phyloP scores from a whole-genome alignment of 1,284 basidiomycete species.

The Sanghuangporus baumii region DNA sequence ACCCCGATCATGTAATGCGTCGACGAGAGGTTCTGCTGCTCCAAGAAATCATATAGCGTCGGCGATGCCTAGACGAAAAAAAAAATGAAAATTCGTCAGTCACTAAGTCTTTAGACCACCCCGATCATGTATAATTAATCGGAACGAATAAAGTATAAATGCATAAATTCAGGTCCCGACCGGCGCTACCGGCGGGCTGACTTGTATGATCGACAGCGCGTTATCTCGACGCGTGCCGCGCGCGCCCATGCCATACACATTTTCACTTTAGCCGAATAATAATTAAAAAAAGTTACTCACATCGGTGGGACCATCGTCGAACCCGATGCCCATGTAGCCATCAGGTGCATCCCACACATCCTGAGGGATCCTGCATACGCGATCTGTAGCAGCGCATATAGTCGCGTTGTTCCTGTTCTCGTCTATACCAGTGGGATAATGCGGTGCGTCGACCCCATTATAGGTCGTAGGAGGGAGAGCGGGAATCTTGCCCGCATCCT shows the following conservation, averaged over 20 bases:
- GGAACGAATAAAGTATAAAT: not conserved
- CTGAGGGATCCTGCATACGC: slow-evolving; percentile 46
- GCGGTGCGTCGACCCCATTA: slow-evolving; percentile 39
- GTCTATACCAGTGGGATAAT: slow-evolving; percentile 49
- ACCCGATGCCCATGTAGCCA: slow-evolving; percentile 52
- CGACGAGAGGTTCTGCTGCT: slow-evolving; percentile 50
- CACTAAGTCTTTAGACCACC: slow-evolving; percentile 9
- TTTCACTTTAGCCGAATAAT: not conserved
- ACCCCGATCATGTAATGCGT: slow-evolving; percentile 84
- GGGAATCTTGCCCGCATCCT: slow-evolving; percentile 69
- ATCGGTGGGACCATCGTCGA: slow-evolving; percentile 76
- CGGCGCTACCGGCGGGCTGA: not conserved
- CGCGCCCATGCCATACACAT: not conserved
- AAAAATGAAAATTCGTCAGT: not conserved
- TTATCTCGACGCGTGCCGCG: not conserved
- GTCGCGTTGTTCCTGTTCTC: slow-evolving; percentile 37
- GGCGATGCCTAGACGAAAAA: slow-evolving; percentile 26
- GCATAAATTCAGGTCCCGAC: not conserved
- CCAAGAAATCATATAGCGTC: slow-evolving; percentile 51
- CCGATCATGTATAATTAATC: slow-evolving; percentile 25
- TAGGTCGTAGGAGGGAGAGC: slow-evolving; percentile 49
- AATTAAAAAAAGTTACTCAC: slow-evolving; percentile 31
- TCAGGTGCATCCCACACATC: slow-evolving; percentile 71
- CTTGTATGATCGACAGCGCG: not conserved
- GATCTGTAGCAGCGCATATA: slow-evolving; percentile 63